Evolutionary conservation across 2,329 filamentous ascomycete species (phyloP), one percentile per base, ranked within the genome.

Genomic region (Fusarium sp.): DNA sequence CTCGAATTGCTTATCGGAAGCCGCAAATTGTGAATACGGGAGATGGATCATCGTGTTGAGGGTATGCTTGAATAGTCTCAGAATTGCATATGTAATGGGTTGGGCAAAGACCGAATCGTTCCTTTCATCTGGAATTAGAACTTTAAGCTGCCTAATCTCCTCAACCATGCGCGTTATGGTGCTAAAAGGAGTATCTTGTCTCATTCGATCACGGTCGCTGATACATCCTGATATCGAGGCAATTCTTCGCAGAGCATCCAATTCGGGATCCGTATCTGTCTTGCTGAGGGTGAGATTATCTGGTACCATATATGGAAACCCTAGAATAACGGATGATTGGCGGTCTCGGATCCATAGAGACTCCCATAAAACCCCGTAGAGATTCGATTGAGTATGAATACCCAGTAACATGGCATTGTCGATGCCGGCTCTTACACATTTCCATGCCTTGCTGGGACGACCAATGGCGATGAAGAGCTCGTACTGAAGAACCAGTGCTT

Each of bases 391-490:
- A 12, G 80, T 74, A 64, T 85, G 81, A 32, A 82, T 80, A 67
- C 86, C 84, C 3, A 87, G 82, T 3, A 89, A 77, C 63, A 88
- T 81, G 9, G 83, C 82, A 61, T 84, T 83, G 70, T 84, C 84
- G 41, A 89, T 78, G 6, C 82, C 87, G 42, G 83, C 81, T 14
- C 87, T 82, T 42, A 81, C 81, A 11, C 81, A 75, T 7, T 87
- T 77, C 87, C 87, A 90, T 2, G 85, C 83, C 66, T 84, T 81
- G 37, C 85, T 83, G 13, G 87, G 86, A 44, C 84, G 83, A 4
- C 87, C 87, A 65, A 86, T 83, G 60, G 87, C 85, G 54, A 86
- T 78, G 65, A 86, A 84, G 65, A 85, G 82, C 71, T 87, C 88
- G 14, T 82, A 79, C 42, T 84, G 79, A 14, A 89, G 74, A 51